Conservation (phyloP, 768 basidiomycete genomes). For the Hydnomerulius pinastri region DNA sequence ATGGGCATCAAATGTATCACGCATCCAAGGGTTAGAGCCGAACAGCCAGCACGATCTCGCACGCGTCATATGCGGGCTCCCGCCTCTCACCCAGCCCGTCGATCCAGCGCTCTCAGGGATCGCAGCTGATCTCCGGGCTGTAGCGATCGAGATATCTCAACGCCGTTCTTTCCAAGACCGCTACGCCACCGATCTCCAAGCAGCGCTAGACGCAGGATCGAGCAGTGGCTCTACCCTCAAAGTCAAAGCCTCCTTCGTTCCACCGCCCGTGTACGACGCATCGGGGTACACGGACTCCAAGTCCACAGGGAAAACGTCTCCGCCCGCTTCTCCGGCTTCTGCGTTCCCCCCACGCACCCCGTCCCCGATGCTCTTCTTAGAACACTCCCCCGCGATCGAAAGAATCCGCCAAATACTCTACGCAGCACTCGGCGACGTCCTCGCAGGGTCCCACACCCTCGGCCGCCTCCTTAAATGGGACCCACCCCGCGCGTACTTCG, state of each 20-base stretch:
- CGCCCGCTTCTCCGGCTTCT: slow-evolving; percentile 21
- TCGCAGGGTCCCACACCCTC: slow-evolving; percentile 57
- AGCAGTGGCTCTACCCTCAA: slow-evolving; percentile 34
- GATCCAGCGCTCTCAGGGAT: slow-evolving; percentile 54
- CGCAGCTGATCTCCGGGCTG: slow-evolving; percentile 79
- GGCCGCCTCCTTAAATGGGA: slow-evolving; percentile 59
- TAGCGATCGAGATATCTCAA: slow-evolving; percentile 87
- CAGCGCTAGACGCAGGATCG: slow-evolving; percentile 68
- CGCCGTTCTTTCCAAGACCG: slow-evolving; percentile 81
- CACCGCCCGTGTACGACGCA: slow-evolving; percentile 66
- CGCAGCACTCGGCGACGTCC: slow-evolving; percentile 71
- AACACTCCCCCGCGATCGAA: slow-evolving; percentile 55
- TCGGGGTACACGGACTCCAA: slow-evolving; percentile 19
- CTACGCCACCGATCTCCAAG: slow-evolving; percentile 74
- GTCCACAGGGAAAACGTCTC: slow-evolving; percentile 6
- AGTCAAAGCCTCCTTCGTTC: slow-evolving; percentile 62
- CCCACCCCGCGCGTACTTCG: slow-evolving; percentile 77
- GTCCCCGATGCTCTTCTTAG: slow-evolving; percentile 47
- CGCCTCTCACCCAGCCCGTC: slow-evolving; percentile 40
- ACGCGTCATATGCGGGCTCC: slow-evolving; percentile 70
- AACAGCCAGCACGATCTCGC: slow-evolving; percentile 83
- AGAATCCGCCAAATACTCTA: slow-evolving; percentile 88
- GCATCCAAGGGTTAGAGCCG: slow-evolving; percentile 61
- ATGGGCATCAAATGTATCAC: slow-evolving; percentile 68
- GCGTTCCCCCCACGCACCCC: slow-evolving; percentile 43